A percentile compares a stretch with the other conserved stretches of the same genome.
These are phyloP conservation scores for Parascedosporium putredinis DNA, from an alignment of 2,329 filamentous ascomycete species.

Conservation along the genomic window DNA sequence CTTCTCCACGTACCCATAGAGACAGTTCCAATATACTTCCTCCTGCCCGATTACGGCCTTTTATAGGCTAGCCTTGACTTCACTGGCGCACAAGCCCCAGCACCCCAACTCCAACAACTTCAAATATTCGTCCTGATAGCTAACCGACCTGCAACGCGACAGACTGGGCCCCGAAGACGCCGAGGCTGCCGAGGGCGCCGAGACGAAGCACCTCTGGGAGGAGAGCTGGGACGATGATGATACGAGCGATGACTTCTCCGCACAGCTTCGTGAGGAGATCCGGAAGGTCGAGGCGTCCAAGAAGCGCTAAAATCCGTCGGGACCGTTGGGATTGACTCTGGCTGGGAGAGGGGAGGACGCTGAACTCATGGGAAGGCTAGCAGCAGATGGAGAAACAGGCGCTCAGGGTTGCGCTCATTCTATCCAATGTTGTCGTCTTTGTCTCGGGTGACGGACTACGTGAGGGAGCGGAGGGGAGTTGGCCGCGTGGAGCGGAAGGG, in stretches of 20 bases:
- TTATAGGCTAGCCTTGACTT: no score
- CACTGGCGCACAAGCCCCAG: no score
- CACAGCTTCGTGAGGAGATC: slow-evolving; percentile 87
- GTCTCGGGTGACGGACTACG: no score
- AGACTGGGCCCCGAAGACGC: slow-evolving; percentile 96
- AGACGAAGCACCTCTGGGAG: slow-evolving; percentile 81
- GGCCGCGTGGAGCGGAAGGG: no score
- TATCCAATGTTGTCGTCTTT: no score
- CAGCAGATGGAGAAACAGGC: neutral
- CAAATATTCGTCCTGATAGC: no score
- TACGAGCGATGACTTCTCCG: slow-evolving; percentile 89
- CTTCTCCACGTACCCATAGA: no score
- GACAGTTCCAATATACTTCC: no score
- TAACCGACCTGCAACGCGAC: no score
- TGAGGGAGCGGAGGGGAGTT: neutral
- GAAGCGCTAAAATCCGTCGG: slow-evolving; percentile 42
- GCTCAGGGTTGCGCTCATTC: no score
- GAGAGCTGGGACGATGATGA: slow-evolving; percentile 99
- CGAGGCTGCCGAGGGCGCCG: slow-evolving; percentile 63
- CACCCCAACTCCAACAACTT: no score
- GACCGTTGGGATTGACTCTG: neutral
- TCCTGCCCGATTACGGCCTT: no score
- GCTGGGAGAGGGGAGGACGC: neutral
- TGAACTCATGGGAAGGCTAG: neutral
- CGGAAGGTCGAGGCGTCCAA: slow-evolving; percentile 83